phyloP scores from a whole-genome alignment of 169 alveolate species.

The Plasmodium coatneyi region DNA sequence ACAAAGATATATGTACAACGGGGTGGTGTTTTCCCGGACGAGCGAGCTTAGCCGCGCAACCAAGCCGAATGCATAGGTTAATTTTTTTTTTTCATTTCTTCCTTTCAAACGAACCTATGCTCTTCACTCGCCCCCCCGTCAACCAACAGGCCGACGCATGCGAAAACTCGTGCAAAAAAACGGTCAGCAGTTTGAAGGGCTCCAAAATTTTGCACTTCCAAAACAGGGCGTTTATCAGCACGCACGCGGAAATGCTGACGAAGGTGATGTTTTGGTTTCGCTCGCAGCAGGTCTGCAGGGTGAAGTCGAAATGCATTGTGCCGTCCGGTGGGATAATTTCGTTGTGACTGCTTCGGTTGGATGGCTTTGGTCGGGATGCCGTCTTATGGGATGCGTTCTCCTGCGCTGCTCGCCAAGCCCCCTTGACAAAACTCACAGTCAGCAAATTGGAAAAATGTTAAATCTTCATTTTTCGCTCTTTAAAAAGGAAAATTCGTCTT shows the following conservation, averaged over 20 bases:
- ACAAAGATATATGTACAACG: neutral
- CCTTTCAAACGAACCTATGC: conserved; percentile 76
- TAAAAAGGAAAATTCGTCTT: neutral
- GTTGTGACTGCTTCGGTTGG: neutral
- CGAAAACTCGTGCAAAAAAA: conserved; percentile 83
- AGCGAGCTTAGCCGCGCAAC: neutral
- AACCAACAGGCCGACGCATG: conserved; percentile 86
- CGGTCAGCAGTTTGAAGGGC: conserved; percentile 81
- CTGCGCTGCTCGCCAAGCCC: neutral
- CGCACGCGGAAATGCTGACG: conserved; percentile 24
- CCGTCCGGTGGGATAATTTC: neutral
- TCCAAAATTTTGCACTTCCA: conserved; percentile 77
- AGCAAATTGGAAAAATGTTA: neutral
- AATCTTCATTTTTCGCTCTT: neutral
- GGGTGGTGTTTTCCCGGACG: neutral
- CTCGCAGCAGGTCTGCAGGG: conserved; percentile 53
- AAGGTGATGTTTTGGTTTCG: conserved; percentile 54
- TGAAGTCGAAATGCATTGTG: conserved; percentile 60
- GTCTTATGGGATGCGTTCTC: neutral
- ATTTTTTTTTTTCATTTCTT: conserved; percentile 1
- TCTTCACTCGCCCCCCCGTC: conserved; percentile 83
- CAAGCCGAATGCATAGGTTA: neutral
- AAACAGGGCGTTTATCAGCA: conserved; percentile 25
- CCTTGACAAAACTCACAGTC: neutral
- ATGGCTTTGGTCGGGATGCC: neutral